Evolutionary conservation across 345 rosid genomes (phyloP).

Genomic region (Heritiera fomes): DNA sequence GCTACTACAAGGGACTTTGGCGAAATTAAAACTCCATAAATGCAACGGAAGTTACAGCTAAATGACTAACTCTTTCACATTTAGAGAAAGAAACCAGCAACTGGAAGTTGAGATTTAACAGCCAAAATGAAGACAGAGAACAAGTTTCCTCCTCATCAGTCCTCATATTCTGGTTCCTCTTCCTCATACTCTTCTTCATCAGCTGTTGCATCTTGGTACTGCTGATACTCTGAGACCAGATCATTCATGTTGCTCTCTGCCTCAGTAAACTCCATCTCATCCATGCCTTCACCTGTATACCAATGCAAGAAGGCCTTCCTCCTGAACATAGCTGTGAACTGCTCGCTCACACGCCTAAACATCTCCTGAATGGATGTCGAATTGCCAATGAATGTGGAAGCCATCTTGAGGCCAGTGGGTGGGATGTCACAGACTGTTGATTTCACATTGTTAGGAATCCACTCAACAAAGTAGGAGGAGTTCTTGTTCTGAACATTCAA

Average conservation of each 20-base stretch:
- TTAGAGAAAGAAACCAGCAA: not conserved
- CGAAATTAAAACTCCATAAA: not conserved
- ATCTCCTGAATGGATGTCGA: slow-evolving; percentile 78
- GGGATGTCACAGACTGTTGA: slow-evolving; percentile 81
- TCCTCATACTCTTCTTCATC: slow-evolving; percentile 68
- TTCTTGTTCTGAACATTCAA: slow-evolving; percentile 72
- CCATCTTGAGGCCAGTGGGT: slow-evolving; percentile 72
- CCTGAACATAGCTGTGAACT: slow-evolving; percentile 75
- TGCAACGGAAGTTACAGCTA: not conserved
- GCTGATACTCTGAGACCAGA: slow-evolving; percentile 71
- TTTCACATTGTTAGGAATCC: slow-evolving; percentile 77
- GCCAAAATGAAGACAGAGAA: not conserved
- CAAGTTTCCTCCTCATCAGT: not conserved
- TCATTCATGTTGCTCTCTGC: slow-evolving; percentile 86
- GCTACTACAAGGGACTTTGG: not conserved
- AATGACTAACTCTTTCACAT: slow-evolving; percentile 13
- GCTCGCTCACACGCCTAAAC: slow-evolving; percentile 79
- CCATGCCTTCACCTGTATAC: slow-evolving; percentile 75
- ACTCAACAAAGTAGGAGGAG: slow-evolving; percentile 67
- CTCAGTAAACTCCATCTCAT: slow-evolving; percentile 72
- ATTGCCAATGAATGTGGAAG: slow-evolving; percentile 68
- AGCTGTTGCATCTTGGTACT: slow-evolving; percentile 78
- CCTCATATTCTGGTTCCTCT: slow-evolving; percentile 39
- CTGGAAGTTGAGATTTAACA: slow-evolving; percentile 9
- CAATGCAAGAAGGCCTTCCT: slow-evolving; percentile 76